Percentiles rank a stretch among this genome's conserved stretches.
These are phyloP conservation scores for Blastocystis hominis DNA, from an alignment of 352 stramenopile genomes.

Conservation along the genomic window DNA sequence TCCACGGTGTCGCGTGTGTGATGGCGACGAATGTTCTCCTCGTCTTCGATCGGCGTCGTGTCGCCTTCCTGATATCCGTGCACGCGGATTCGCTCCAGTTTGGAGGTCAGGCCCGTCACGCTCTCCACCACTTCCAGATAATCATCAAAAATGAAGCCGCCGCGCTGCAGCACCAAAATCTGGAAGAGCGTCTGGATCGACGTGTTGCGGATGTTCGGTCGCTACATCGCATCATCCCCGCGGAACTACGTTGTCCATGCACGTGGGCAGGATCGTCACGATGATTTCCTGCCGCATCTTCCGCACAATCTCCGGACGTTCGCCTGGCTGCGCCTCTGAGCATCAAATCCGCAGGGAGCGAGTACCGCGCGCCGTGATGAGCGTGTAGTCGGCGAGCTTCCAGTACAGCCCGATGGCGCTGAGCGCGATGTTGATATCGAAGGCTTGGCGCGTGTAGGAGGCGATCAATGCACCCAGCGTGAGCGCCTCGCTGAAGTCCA, in stretches of 20 bases:
- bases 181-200: slow-evolving; percentile 20
- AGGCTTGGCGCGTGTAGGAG: not conserved
- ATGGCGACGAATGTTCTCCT: slow-evolving; percentile 10
- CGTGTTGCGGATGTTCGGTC: not conserved
- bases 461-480: not conserved
- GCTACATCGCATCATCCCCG: not conserved
- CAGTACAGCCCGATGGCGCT: slow-evolving; percentile 16
- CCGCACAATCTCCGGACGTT: not conserved
- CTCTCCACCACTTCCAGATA: not conserved
- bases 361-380: not conserved
- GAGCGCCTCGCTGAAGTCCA: not conserved
- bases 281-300: slow-evolving; percentile 21
- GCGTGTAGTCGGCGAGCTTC: slow-evolving; percentile 12
- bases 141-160: slow-evolving; percentile 2
- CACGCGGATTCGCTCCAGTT: not conserved
- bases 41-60: not conserved
- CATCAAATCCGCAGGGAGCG: not conserved
- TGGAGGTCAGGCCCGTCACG: not conserved
- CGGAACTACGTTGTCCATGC: not conserved
- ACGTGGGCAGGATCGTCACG: not conserved
- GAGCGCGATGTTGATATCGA: not conserved
- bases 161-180: slow-evolving; percentile 25
- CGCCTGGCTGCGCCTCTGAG: not conserved
- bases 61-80: not conserved
- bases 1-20: slow-evolving; percentile 36